Evolutionary conservation across 148 eudicot species (phyloP).

Genomic region (Nyssa sinensis): DNA sequence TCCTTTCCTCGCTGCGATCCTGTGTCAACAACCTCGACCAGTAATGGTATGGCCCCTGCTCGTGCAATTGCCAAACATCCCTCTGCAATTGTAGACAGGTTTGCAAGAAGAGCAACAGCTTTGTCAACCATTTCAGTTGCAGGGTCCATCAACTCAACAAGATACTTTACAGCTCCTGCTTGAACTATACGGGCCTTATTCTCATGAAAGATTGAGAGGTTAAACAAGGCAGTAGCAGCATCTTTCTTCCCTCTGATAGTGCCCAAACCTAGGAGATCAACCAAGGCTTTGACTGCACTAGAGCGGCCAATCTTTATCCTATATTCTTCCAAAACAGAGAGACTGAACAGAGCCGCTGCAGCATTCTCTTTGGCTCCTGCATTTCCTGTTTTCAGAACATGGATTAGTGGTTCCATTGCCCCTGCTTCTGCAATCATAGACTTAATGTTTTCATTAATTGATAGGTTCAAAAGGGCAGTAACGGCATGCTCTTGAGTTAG

Average conservation of each 20-base stretch:
- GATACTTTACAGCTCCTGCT: slow-evolving; percentile 86
- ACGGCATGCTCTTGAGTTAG: slow-evolving; percentile 87
- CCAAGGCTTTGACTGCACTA: slow-evolving; percentile 70
- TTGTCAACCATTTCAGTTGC: slow-evolving; percentile 78
- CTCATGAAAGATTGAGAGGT: slow-evolving; percentile 86
- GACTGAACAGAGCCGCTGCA: slow-evolving; percentile 87
- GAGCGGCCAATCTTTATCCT: slow-evolving; percentile 84
- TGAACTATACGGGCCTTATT: slow-evolving; percentile 89
- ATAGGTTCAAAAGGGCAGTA: slow-evolving; percentile 81
- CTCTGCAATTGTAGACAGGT: slow-evolving; percentile 64
- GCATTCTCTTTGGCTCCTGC: slow-evolving; percentile 80
- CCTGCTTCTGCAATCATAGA: slow-evolving; percentile 67
- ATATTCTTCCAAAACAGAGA: slow-evolving; percentile 76
- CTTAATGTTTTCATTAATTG: slow-evolving; percentile 71
- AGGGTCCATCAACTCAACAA: slow-evolving; percentile 69
- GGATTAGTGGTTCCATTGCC: slow-evolving; percentile 74
- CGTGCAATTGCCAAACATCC: slow-evolving; percentile 70
- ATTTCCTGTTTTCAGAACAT: slow-evolving; percentile 69
- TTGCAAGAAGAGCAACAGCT: slow-evolving; percentile 85
- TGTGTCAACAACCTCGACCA: slow-evolving; percentile 79
- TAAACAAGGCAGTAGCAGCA: slow-evolving; percentile 89
- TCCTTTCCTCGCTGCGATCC: slow-evolving; percentile 93
- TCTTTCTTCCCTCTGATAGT: slow-evolving; percentile 96
- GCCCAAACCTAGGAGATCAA: slow-evolving; percentile 72
- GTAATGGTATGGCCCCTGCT: slow-evolving; percentile 68